Percentiles rank a stretch among this genome's conserved stretches.
Conservation (phyloP, 192 early-diverging fungal species). For the Gaertneriomyces sp. region DNA sequence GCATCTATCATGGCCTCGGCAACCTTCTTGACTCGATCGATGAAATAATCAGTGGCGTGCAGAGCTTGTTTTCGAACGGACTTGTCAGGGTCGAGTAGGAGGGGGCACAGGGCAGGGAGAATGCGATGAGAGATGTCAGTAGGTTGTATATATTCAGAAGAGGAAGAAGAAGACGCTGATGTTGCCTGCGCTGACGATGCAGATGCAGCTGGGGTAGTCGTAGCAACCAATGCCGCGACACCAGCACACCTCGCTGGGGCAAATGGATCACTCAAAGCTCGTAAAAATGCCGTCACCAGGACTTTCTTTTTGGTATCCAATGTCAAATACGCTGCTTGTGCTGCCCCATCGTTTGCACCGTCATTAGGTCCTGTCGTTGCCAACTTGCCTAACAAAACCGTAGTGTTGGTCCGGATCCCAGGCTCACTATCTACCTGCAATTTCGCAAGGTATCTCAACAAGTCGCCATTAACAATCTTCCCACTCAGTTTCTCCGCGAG, state of each 20-base stretch:
- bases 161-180: conserved; percentile 44
- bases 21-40: conserved; percentile 64
- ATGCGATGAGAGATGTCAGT: conserved; percentile 68
- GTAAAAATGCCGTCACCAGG: conserved; percentile 76
- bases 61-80: conserved; percentile 79
- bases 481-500: conserved; percentile 58
- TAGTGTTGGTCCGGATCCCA: conserved; percentile 93
- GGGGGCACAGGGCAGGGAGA: conserved; percentile 66
- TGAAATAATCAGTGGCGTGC: conserved; percentile 66
- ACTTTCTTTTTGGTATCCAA: conserved; percentile 71
- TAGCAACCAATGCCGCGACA: conserved; percentile 57
- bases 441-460: conserved; percentile 83
- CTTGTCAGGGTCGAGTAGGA: conserved; percentile 79
- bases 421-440: conserved; percentile 87
- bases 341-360: background rate
- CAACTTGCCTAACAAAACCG: conserved; percentile 91
- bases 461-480: conserved; percentile 74
- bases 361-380: conserved; percentile 32
- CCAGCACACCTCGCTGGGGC: conserved; percentile 82
- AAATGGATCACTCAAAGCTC: conserved; percentile 83
- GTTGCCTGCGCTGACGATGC: conserved; percentile 1
- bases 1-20: conserved; percentile 57
- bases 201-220: background rate
- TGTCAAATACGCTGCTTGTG: background rate
- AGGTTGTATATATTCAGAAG: conserved; percentile 65